Evolutionary conservation across 495 filamentous ascomycete genomes (phyloP).

Genomic region (Aeminium ludgeri): DNA sequence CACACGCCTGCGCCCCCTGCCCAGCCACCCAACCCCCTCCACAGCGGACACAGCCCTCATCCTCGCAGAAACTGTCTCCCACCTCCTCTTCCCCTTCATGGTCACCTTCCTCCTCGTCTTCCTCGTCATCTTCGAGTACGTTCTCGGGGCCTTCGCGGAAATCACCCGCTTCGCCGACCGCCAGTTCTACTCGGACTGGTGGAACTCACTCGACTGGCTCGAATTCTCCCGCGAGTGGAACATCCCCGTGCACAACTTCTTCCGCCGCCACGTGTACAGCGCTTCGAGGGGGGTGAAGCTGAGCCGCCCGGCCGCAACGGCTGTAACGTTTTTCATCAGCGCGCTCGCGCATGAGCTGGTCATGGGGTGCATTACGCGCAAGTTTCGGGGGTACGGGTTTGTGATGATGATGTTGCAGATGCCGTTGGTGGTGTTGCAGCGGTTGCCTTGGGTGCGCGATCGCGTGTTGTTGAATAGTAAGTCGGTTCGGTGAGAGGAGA

Average conservation of each 20-base stretch:
- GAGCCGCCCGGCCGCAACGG: constrained; percentile 60
- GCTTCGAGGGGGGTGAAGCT: constrained; percentile 51
- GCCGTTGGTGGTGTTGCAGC: constrained; percentile 81
- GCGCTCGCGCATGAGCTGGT: constrained; percentile 86
- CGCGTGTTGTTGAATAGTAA: constrained; percentile 69
- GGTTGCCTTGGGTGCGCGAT: constrained; percentile 55
- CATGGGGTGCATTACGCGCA: constrained; percentile 96
- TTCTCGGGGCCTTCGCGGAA: constrained; percentile 87
- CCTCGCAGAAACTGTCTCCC: constrained; percentile 79
- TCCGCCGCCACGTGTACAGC: constrained; percentile 84
- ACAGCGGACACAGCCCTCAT: constrained; percentile 60
- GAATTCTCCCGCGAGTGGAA: constrained; percentile 98
- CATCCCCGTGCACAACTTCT: constrained; percentile 93
- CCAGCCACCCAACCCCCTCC: no score
- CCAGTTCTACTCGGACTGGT: constrained; percentile 96
- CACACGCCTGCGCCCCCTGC: constrained; percentile 40
- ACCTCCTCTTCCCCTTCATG: constrained; percentile 95
- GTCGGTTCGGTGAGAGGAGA: no score
- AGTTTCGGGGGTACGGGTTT: constrained; percentile 86
- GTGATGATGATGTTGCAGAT: constrained; percentile 90
- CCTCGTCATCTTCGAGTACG: constrained; percentile 49
- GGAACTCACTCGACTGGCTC: constrained; percentile 77
- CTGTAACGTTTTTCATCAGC: constrained; percentile 83
- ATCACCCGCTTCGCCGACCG: constrained; percentile 87
- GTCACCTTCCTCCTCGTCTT: constrained; percentile 35